Evolutionary conservation across 345 rosid genomes (phyloP).

Genomic region (Gossypium australe): DNA sequence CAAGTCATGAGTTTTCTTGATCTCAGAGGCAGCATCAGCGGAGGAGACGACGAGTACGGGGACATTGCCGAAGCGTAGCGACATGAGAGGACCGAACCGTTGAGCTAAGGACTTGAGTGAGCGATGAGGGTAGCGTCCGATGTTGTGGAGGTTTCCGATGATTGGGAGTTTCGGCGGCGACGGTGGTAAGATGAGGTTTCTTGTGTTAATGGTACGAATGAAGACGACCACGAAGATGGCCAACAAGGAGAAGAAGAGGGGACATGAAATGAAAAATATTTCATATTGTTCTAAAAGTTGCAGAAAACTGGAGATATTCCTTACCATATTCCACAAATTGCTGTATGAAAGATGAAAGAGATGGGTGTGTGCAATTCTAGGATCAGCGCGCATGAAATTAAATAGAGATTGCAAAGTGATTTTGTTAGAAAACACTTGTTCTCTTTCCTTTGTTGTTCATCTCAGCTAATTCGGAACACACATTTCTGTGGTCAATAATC

Average conservation of each 20-base stretch:
- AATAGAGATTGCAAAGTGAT: no score
- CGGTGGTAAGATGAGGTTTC: slow-evolving; percentile 22
- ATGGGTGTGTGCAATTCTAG: background rate
- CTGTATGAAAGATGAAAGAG: background rate
- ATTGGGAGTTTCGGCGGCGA: slow-evolving; percentile 51
- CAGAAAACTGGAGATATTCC: background rate
- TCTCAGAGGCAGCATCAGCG: slow-evolving; percentile 35
- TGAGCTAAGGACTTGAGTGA: slow-evolving; percentile 34
- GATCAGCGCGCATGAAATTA: background rate
- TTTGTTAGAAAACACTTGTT: no score
- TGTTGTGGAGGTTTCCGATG: slow-evolving; percentile 57
- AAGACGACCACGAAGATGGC: background rate
- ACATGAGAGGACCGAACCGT: slow-evolving; percentile 53
- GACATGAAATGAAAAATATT: background rate
- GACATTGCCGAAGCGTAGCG: slow-evolving; percentile 41
- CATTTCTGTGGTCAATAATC: no score
- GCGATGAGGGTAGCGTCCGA: slow-evolving; percentile 45
- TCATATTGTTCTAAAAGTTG: background rate
- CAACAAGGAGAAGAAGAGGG: background rate
- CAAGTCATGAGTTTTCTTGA: slow-evolving; percentile 53
- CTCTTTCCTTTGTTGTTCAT: no score
- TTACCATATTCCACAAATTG: background rate
- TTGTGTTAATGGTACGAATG: background rate
- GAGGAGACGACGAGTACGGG: slow-evolving; percentile 53
- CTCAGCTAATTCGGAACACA: no score